Evolutionary conservation across 768 basidiomycete species (phyloP).

Genomic region (Rhodotorula babjevae): DNA sequence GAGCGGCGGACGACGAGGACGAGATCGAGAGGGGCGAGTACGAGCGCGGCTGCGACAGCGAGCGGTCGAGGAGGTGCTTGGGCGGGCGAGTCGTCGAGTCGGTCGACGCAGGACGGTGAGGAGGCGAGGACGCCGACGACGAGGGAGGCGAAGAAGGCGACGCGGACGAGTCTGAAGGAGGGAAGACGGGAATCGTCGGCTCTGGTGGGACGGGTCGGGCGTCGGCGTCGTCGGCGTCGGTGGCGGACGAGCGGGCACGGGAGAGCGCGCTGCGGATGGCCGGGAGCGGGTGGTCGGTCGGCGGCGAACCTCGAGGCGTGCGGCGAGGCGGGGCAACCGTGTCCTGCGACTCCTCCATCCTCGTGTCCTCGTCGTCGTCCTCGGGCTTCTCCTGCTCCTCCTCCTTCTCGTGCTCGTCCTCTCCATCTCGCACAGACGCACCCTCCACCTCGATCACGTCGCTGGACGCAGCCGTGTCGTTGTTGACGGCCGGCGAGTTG

Average conservation of each 20-base stretch:
- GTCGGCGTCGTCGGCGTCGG: too few species aligned
- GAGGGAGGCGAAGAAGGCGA: neutral
- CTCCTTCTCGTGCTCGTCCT: neutral
- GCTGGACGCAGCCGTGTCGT: neutral
- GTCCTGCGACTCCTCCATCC: neutral
- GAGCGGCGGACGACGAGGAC: neutral
- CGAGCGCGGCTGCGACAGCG: neutral
- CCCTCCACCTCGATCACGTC: neutral
- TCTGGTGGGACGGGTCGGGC: neutral
- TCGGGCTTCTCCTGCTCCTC: neutral
- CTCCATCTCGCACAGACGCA: neutral
- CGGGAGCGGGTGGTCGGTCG: conserved; percentile 4
- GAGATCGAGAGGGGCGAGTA: conserved; percentile 1
- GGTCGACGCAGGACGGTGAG: neutral
- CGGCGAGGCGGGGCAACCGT: neutral
- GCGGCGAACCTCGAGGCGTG: neutral
- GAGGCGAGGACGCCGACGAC: neutral
- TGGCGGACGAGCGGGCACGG: neutral
- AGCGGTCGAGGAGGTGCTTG: conserved; percentile 13
- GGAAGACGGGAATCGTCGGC: neutral
- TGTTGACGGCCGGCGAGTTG: neutral
- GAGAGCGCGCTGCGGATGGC: neutral
- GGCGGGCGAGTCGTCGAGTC: neutral
- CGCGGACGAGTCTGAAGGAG: neutral
- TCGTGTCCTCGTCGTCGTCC: neutral